These are phyloP conservation scores for Ceratobasidium theobromae DNA, from an alignment of 1,284 basidiomycete genomes.

Conservation along the genomic window DNA sequence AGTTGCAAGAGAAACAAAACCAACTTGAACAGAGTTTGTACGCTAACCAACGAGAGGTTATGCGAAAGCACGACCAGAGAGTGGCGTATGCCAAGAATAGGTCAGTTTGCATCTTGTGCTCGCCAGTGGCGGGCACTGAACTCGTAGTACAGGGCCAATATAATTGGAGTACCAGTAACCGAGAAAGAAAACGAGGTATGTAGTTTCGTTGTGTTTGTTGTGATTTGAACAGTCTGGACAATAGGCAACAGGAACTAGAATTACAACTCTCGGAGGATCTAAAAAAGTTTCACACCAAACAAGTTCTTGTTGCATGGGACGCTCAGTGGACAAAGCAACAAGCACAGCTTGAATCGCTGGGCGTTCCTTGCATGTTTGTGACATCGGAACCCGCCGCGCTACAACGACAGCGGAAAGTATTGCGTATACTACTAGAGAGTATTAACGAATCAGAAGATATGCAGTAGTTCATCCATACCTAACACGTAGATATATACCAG, in stretches of 20 bases:
- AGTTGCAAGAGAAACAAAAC: slow-evolving; percentile 66
- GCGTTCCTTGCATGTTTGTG: slow-evolving; percentile 69
- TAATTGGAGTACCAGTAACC: slow-evolving; percentile 7
- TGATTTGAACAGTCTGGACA: not conserved
- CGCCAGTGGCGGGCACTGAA: not conserved
- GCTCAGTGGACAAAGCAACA: slow-evolving; percentile 70
- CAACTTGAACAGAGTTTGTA: slow-evolving; percentile 58
- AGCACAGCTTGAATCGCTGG: slow-evolving; percentile 55
- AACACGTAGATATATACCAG: not conserved
- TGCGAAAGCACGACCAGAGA: slow-evolving; percentile 21
- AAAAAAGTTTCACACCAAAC: slow-evolving; percentile 61
- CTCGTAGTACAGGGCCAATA: slow-evolving; percentile 1
- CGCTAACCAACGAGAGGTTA: slow-evolving; percentile 11
- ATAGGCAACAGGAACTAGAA: slow-evolving; percentile 42
- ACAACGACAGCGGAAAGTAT: slow-evolving; percentile 45
- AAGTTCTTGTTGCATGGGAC: slow-evolving; percentile 70
- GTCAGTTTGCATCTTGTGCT: not conserved
- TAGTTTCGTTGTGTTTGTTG: not conserved
- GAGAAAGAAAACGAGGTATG: slow-evolving; percentile 18
- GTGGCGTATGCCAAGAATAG: slow-evolving; percentile 10
- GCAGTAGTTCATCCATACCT: not conserved
- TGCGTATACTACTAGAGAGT: slow-evolving; percentile 25
- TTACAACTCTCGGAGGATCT: slow-evolving; percentile 51
- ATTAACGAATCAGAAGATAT: slow-evolving; percentile 27
- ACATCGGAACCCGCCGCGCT: slow-evolving; percentile 52